A percentile compares a stretch with the other conserved stretches of the same genome.
These are phyloP conservation scores for Coffea humblotiana DNA, from an alignment of 305 asterid genomes.

Conservation along the genomic window DNA sequence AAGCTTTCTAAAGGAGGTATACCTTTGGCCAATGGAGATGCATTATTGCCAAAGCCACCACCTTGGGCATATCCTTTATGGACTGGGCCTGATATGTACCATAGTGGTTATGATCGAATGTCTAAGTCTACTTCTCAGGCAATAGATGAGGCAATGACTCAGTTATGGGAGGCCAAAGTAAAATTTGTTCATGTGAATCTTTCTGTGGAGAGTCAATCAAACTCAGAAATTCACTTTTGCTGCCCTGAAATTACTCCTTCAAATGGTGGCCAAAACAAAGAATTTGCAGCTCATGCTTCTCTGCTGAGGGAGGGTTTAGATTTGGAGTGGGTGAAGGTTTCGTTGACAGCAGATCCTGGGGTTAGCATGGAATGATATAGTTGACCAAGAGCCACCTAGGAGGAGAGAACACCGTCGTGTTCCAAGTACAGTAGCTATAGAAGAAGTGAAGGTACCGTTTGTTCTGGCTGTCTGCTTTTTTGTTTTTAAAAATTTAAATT, in stretches of 20 bases:
- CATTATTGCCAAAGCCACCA: conserved; percentile 90
- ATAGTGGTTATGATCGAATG: conserved; percentile 83
- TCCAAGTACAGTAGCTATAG: conserved; percentile 99
- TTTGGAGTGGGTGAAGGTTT: conserved; percentile 78
- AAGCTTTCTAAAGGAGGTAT: conserved; percentile 98
- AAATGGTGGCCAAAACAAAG: conserved; percentile 38
- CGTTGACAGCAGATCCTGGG: conserved; percentile 94
- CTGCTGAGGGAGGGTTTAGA: conserved; percentile 41
- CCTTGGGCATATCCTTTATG: conserved; percentile 98
- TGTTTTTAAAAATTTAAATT: background rate
- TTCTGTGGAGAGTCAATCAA: conserved; percentile 69
- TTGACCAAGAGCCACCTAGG: conserved; percentile 87
- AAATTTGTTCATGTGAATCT: conserved; percentile 86
- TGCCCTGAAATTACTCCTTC: conserved; percentile 30
- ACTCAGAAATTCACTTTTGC: conserved; percentile 28
- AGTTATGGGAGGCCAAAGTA: conserved; percentile 91
- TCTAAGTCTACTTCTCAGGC: conserved; percentile 96
- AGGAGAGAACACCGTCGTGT: conserved; percentile 98
- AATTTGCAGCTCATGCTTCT: conserved; percentile 43
- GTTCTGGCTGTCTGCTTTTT: conserved; percentile 12
- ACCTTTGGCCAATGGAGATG: conserved; percentile 98
- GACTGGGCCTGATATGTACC: conserved; percentile 77
- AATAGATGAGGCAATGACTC: conserved; percentile 97
- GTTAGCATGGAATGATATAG: conserved; percentile 95
- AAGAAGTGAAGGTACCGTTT: conserved; percentile 88